These are phyloP conservation scores for Pyricularia sp. DNA, from an alignment of 2,329 filamentous ascomycete species.

Conservation along the genomic window DNA sequence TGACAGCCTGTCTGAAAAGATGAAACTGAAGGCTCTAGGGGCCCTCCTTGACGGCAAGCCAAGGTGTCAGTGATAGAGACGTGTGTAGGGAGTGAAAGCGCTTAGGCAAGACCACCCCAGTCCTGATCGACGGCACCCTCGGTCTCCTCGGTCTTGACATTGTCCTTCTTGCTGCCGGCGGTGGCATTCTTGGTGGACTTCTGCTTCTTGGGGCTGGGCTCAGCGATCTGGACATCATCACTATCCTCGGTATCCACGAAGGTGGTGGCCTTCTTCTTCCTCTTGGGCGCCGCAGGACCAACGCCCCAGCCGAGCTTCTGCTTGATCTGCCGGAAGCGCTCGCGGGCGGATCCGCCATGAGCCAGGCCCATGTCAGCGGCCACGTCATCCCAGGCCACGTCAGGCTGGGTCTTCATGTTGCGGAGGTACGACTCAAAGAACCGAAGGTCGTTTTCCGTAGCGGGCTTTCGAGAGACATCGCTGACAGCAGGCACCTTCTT, in stretches of 20 bases:
- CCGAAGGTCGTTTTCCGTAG: constrained; percentile 1
- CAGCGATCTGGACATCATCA: neutral
- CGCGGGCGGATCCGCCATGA: constrained; percentile 1
- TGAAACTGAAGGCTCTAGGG: neutral
- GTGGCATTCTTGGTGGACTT: constrained; percentile 4
- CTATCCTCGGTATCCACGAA: constrained; percentile 8
- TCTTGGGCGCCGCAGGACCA: constrained; percentile 7
- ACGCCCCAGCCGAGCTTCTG: constrained; percentile 12
- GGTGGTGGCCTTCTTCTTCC: constrained; percentile 2
- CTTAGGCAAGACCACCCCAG: neutral
- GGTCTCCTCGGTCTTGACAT: neutral
- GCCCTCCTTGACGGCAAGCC: neutral
- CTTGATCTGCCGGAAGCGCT: constrained; percentile 12
- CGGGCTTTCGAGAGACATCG: neutral
- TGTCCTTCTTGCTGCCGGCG: neutral
- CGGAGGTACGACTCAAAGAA: constrained; percentile 3
- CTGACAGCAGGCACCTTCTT: neutral
- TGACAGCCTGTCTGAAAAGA: neutral
- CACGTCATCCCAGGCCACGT: constrained; percentile 15
- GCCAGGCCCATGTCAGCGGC: constrained; percentile 7
- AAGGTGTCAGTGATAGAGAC: neutral
- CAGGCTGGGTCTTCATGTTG: constrained; percentile 3
- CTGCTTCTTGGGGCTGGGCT: constrained; percentile 7
- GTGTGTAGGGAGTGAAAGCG: neutral
- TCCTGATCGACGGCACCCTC: neutral